phyloP scores from a whole-genome alignment of 495 filamentous ascomycete species.

The Neurospora sp. region DNA sequence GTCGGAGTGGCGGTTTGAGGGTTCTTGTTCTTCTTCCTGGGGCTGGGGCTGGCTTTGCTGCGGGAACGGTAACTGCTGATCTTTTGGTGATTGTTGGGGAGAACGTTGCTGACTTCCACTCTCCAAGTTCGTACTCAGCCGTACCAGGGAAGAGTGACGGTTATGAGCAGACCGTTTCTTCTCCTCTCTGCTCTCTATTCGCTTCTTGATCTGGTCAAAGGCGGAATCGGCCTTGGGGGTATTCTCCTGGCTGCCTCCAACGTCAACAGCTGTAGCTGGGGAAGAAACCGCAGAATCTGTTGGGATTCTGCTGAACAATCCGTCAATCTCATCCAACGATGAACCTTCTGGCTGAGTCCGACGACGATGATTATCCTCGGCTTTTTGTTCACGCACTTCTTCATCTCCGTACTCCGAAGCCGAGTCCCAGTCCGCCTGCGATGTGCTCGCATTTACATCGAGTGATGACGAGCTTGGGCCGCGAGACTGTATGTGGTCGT shows the following conservation, averaged over 20 bases:
- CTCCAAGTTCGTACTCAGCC: too few relatives aligned
- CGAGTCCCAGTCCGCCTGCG: background rate
- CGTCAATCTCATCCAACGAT: background rate
- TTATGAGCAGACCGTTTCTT: background rate
- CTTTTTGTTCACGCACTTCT: background rate
- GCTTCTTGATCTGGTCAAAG: background rate
- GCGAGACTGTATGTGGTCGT: background rate
- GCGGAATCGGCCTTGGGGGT: background rate
- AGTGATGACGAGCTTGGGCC: background rate
- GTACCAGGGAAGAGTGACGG: background rate
- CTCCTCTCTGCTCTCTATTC: background rate
- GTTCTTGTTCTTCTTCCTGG: background rate
- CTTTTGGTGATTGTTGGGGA: background rate
- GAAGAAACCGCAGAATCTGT: background rate
- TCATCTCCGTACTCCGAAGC: background rate
- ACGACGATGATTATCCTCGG: background rate
- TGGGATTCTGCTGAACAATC: background rate
- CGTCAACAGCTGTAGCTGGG: background rate
- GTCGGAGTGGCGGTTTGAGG: background rate
- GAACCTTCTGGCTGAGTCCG: background rate
- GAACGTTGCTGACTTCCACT: background rate
- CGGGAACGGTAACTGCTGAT: background rate
- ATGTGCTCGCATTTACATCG: background rate
- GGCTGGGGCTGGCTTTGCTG: background rate
- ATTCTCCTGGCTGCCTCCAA: background rate